Base-by-base conservation (phyloP, 805 yeast genomes). In the Schwanniomyces vanrijiae region DNA sequence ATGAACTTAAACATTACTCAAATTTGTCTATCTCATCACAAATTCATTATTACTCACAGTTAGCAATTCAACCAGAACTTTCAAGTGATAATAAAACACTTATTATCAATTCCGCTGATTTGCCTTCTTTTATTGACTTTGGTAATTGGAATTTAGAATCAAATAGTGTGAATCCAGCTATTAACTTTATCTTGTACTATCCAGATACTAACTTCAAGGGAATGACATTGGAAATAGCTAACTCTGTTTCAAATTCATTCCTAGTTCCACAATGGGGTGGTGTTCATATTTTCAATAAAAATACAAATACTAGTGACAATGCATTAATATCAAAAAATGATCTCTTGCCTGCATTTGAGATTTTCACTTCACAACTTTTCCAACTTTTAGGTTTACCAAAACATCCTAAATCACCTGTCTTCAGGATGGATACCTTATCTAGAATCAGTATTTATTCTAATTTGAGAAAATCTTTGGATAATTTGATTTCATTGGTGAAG, bases 231-330 rank as follows among this genome's bases (percentile, higher is more conserved):
- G 54, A 49, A 4, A 79, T 86, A 41, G 78, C 69, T 39, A 66
- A 75, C 46, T 75, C 74, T 4, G 45, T 44, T 58, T 69, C 82
- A 40, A 84, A 78, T 62, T 81, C 84, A 45, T 90, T 86, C 59
- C 64, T 87, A 40, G 81, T 92, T 19, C 96, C 97, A 6, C 96
- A 88, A 65, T 91, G 96, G 88, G 95, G 94, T 9, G 96, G 97
- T 51, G 80, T 88, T 47, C 64, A 70, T 58, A 69, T 85, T 52
- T 59, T 69, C 61, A 75, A 84, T 58, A 37, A 19, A n/a, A 21
- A 37, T 11, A 11, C 4, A 5, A 14, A 37, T 9, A 31, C 8
- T 16, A 37, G 37, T 8, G 59, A 52, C 4, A 40, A 47, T 14
- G 50, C 62, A 37, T 52, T 55, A 2, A 53, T 84, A n/a, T 55